Percentiles rank a stretch among this genome's conserved stretches.
These are phyloP conservation scores for Straminergon stramineum DNA, from an alignment of 225 moss, liverwort and hornwort genomes.

Conservation along the genomic window DNA sequence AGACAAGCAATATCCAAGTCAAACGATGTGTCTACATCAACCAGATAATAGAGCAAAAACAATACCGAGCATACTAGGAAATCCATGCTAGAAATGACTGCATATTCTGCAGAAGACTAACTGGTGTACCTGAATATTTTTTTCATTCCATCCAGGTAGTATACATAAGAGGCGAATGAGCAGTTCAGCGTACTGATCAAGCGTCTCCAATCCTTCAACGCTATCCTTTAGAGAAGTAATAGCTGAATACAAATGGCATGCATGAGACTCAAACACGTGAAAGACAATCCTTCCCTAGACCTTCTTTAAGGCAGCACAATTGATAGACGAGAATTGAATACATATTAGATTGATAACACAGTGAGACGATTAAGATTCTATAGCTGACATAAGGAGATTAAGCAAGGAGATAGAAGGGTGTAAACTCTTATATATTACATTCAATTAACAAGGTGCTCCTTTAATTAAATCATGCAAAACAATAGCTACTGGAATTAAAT, in stretches of 20 bases:
- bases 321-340: not conserved
- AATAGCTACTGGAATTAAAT: not conserved
- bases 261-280: not conserved
- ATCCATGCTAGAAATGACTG: not conserved
- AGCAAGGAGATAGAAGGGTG: not conserved
- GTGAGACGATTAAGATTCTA: not conserved
- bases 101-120: not conserved
- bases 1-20: not conserved
- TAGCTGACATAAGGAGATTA: not conserved
- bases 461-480: not conserved
- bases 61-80: not conserved
- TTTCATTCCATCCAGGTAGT: slow-evolving; percentile 95
- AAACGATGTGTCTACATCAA: not conserved
- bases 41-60: not conserved
- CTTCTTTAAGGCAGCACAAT: not conserved
- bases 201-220: slow-evolving; percentile 35
- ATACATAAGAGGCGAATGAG: slow-evolving; percentile 75
- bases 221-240: slow-evolving; percentile 45
- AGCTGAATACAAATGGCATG: slow-evolving; percentile 22
- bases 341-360: not conserved
- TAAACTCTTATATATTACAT: not conserved
- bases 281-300: not conserved
- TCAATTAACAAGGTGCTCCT: not conserved
- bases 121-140: slow-evolving; percentile 69
- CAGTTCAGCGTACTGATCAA: slow-evolving; percentile 48